A percentile compares a stretch with the other conserved stretches of the same genome.
Conservation (phyloP, 345 rosid species). For the Hibiscus syriacus region DNA sequence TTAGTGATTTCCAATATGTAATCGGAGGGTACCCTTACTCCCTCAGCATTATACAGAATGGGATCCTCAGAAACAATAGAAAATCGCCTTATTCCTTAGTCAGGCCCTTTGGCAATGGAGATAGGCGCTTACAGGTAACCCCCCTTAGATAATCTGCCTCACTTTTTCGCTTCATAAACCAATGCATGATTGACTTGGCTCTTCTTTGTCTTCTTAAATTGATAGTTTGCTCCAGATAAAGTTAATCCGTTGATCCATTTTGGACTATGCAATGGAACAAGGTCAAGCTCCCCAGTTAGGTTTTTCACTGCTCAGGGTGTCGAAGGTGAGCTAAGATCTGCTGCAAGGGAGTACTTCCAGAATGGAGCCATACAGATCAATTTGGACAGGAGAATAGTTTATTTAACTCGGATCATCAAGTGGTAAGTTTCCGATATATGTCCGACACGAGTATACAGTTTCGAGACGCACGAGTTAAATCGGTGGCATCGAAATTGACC, state of each 20-base stretch:
- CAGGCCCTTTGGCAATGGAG: conserved; percentile 45
- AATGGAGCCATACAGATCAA: conserved; percentile 55
- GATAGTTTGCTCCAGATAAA: conserved; percentile 47
- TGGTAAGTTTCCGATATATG: conserved; percentile 38
- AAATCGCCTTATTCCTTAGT: conserved; percentile 52
- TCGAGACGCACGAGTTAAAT: not conserved
- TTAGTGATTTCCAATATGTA: conserved; percentile 61
- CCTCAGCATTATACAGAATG: conserved; percentile 50
- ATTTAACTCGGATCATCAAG: conserved; percentile 58
- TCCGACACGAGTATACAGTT: not conserved
- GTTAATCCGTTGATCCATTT: conserved; percentile 76
- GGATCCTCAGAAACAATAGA: conserved; percentile 57
- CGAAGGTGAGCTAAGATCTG: conserved; percentile 56
- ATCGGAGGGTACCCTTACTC: conserved; percentile 78
- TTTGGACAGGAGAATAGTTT: conserved; percentile 60
- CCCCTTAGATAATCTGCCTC: too few species aligned
- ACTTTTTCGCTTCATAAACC: not conserved
- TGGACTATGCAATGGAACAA: conserved; percentile 80
- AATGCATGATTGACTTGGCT: not conserved
- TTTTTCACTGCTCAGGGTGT: conserved; percentile 70
- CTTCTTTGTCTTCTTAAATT: not conserved
- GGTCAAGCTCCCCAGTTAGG: conserved; percentile 67
- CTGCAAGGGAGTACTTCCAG: conserved; percentile 68
- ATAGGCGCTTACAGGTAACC: conserved; percentile 59
- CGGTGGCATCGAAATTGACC: too few species aligned